phyloP scores from a whole-genome alignment of 2,329 filamentous ascomycete species.

The Cladosporium sp. region DNA sequence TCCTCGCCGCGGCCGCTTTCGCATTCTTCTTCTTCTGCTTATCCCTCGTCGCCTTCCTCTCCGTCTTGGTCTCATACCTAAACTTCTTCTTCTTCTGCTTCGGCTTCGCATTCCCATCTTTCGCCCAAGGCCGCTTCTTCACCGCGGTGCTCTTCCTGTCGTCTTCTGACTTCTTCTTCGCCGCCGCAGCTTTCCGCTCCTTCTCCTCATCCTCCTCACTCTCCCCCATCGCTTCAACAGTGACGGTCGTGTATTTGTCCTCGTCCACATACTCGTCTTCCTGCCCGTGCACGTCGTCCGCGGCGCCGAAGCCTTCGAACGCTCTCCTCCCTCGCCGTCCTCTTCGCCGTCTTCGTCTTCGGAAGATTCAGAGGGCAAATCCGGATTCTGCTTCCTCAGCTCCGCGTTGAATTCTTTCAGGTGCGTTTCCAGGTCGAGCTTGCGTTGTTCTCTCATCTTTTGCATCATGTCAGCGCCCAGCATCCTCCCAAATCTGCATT shows the following conservation, averaged over 20 bases:
- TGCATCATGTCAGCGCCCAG: neutral
- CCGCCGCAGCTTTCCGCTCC: slow-evolving; percentile 22
- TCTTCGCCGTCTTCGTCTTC: slow-evolving; percentile 19
- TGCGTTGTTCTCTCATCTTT: slow-evolving; percentile 79
- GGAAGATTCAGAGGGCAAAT: slow-evolving; percentile 30
- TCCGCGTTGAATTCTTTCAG: slow-evolving; percentile 71
- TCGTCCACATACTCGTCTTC: slow-evolving; percentile 96
- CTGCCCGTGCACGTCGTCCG: slow-evolving; percentile 39
- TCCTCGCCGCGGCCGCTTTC: slow-evolving; percentile 58
- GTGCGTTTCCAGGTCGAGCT: slow-evolving; percentile 75
- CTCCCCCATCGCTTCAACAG: slow-evolving; percentile 81
- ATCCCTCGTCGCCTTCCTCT: slow-evolving; percentile 59
- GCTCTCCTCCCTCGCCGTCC: no score
- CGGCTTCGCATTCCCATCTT: slow-evolving; percentile 46
- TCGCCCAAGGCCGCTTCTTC: slow-evolving; percentile 47
- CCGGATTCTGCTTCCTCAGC: slow-evolving; percentile 55
- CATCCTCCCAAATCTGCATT: neutral
- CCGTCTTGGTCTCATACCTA: slow-evolving; percentile 83
- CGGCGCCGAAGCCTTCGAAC: slow-evolving; percentile 11
- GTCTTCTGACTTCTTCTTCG: slow-evolving; percentile 18
- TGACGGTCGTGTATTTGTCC: slow-evolving; percentile 92
- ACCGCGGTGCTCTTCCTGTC: slow-evolving; percentile 19
- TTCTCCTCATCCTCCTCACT: slow-evolving; percentile 55
- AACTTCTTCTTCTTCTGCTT: slow-evolving; percentile 82
- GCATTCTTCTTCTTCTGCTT: slow-evolving; percentile 68